Evolutionary conservation across 2,329 filamentous ascomycete genomes (phyloP), one percentile per base, ranked within the genome.

Genomic region (Colletotrichum gigasporum): DNA sequence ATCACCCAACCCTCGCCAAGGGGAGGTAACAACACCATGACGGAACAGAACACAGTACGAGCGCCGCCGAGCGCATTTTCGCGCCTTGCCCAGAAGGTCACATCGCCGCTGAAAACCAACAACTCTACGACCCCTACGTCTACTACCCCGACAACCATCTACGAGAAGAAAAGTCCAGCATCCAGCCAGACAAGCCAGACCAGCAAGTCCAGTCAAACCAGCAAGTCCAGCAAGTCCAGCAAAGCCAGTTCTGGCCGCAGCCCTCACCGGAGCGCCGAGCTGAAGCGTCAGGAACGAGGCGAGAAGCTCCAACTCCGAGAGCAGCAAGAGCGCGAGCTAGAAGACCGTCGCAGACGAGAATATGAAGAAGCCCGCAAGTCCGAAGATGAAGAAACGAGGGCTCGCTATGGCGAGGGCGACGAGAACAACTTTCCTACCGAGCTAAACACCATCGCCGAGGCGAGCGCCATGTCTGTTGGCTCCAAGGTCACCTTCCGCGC

Each of bases 401-500:
- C 62, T 2, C 62, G 63, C 14, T 45, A 65, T 5, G 62, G 62
- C 4, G 56, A 65, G 22, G 52, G 37, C 3, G 42, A 20, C 60
- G 64, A 66, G 48, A 16, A 22, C 12, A 26, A 57, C 3, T 64
- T 61, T 28, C 61, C 65, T 5, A 35, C 47, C 20, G 55, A 63
- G 45, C 18, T 67, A 14, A 42, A 54, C 12, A 66, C 66, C 32
- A 63, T 67, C 5, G 63, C 42, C 11, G 63, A 67, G 44, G 66
- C 41, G 1, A 42, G 44, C 32, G 28, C 56, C 34, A n/a, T 60
- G 55, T 65, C n/a, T 20, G 12, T 69, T 26, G 79, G 78, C 42
- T 77, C 76, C 16, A 75, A 78, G 50, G 76, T 81, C 50, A 79
- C 76, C 54, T 80, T 81, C 64, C 74, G 79, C 59, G 79, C 78